Evolutionary conservation across 768 basidiomycete genomes (phyloP).

Genomic region (Melanogaster broomeanus): DNA sequence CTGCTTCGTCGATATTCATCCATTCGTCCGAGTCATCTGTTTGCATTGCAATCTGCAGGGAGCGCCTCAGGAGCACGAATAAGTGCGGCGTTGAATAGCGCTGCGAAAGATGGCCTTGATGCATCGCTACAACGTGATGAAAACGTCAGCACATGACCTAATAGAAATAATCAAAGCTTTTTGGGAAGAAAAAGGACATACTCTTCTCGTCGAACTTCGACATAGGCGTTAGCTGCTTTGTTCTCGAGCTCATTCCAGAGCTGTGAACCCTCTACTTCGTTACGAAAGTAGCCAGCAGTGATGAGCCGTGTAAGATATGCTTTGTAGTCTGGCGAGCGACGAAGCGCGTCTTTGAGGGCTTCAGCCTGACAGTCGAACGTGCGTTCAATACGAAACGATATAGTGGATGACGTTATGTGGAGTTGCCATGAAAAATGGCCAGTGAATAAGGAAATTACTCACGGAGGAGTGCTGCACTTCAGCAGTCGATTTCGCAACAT

Average conservation of each 20-base stretch:
- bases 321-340: slow-evolving; percentile 64
- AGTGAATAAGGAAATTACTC: slow-evolving; percentile 17
- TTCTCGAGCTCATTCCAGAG: slow-evolving; percentile 74
- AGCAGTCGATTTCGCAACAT: slow-evolving; percentile 34
- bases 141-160: background rate
- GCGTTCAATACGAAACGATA: background rate
- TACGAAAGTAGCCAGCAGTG: slow-evolving; percentile 73
- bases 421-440: background rate
- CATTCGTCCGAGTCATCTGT: slow-evolving; percentile 82
- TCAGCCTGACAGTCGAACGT: slow-evolving; percentile 44
- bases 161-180: background rate
- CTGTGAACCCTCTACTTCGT: slow-evolving; percentile 74
- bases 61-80: slow-evolving; percentile 37
- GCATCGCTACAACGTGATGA: slow-evolving; percentile 43
- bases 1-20: slow-evolving; percentile 77
- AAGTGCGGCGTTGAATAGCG: slow-evolving; percentile 67
- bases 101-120: slow-evolving; percentile 74
- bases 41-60: slow-evolving; percentile 12
- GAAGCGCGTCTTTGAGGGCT: slow-evolving; percentile 68
- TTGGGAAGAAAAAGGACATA: slow-evolving; percentile 39
- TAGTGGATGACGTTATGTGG: background rate
- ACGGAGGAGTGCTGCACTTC: slow-evolving; percentile 52
- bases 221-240: slow-evolving; percentile 68
- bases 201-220: slow-evolving; percentile 65
- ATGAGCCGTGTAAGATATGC: slow-evolving; percentile 70